Evolutionary conservation across 2,329 filamentous ascomycete genomes (phyloP), one percentile per base, ranked within the genome.

Genomic region (Diplodia scrobiculata): DNA sequence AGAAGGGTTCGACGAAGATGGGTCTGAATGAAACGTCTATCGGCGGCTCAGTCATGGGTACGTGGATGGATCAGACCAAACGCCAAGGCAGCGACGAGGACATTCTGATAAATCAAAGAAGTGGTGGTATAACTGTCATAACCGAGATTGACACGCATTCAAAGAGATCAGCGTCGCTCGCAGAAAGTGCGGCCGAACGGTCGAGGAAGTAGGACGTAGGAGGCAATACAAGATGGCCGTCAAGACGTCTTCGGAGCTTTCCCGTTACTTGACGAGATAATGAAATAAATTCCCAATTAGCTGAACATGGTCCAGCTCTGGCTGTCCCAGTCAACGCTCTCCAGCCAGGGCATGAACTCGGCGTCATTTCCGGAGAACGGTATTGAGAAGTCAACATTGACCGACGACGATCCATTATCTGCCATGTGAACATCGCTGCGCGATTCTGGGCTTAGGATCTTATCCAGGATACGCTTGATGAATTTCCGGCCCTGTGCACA

Each of bases 291-390:
- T 11, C 7, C 25, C 19, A 14, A 19, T 63, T 47, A 63, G 32
- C 45, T 52, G 48, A 63, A 64, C 60, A 64, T 54, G 17, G 48
- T 45, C 71, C 73, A 74, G 17, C 69, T 72, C 17, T 75, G 75
- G 53, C 77, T 75, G 51, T 80, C 77, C 76, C 77, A 80, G 27
- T 79, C 78, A 47, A 80, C 77, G 36, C 72, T 76, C 47, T 81
- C 79, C 48, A 82, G 72, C 79, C 79, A 82, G 13, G 74, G 71
- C 71, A 80, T 71, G 66, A 81, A 81, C 41, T 81, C 79, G 6
- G 74, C 76, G 68, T 81, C 79, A 66, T 77, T 79, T 1, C 71
- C 75, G 14, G 74, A 72, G 4, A 76, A 73, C 41, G 77, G 76
- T 6, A 74, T 19, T 7, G 58, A 74, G 14, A 78, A 68, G 13